phyloP scores from a whole-genome alignment of 116 monocot genomes.

The Dioscorea cayenensis region DNA sequence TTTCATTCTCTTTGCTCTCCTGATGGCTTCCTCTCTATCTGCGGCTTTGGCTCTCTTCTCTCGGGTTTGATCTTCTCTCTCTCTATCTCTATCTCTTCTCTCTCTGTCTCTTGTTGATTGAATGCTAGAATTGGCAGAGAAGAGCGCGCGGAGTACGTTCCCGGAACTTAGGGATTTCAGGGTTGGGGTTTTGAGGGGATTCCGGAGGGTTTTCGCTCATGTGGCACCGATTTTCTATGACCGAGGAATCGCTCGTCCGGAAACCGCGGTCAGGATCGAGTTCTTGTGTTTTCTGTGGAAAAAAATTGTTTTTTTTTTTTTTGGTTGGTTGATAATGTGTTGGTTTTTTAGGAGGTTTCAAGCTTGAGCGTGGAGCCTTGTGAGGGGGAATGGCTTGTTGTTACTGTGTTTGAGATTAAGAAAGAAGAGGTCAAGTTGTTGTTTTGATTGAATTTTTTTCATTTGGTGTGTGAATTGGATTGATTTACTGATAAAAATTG shows the following conservation, averaged over 20 bases:
- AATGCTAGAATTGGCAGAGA: slow-evolving; percentile 32
- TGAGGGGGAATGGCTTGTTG: slow-evolving; percentile 58
- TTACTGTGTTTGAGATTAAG: slow-evolving; percentile 85
- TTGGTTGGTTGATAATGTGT: background rate
- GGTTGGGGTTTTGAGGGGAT: slow-evolving; percentile 55
- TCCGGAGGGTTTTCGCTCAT: slow-evolving; percentile 88
- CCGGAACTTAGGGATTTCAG: slow-evolving; percentile 74
- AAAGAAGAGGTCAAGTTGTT: slow-evolving; percentile 48
- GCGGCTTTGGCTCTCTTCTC: slow-evolving; percentile 96
- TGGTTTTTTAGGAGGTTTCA: slow-evolving; percentile 67
- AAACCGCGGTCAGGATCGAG: slow-evolving; percentile 52
- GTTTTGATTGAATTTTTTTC: slow-evolving; percentile 1
- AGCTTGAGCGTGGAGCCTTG: slow-evolving; percentile 92
- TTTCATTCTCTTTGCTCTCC: slow-evolving; percentile 44
- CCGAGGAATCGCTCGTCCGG: slow-evolving; percentile 70
- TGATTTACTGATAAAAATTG: background rate
- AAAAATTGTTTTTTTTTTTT: slow-evolving; percentile 5
- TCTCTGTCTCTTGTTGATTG: background rate
- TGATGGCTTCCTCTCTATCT: slow-evolving; percentile 65
- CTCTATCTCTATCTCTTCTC: background rate
- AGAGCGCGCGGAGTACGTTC: slow-evolving; percentile 91
- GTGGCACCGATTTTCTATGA: slow-evolving; percentile 89
- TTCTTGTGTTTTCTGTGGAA: background rate
- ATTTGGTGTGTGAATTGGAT: too few relatives aligned
- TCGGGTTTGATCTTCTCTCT: slow-evolving; percentile 38